phyloP scores from a whole-genome alignment of 1,139 yeast species.

The Hansenula anomala region DNA sequence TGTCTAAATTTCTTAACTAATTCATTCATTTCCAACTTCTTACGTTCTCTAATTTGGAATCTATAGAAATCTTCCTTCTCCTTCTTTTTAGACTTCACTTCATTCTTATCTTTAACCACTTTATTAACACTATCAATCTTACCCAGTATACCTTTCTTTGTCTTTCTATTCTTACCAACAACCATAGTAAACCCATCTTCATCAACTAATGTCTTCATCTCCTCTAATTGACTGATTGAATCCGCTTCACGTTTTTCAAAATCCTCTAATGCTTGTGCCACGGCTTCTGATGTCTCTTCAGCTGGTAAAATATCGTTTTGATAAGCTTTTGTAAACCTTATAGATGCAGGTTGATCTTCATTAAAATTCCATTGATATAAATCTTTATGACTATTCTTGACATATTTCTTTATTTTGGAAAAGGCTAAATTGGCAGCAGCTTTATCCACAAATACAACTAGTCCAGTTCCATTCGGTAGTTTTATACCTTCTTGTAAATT shows the following conservation, averaged over 20 bases:
- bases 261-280: constrained; percentile 54
- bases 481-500: constrained; percentile 30
- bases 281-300: constrained; percentile 42
- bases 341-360: constrained; percentile 26
- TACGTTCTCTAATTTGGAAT: constrained; percentile 90
- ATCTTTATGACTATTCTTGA: constrained; percentile 21
- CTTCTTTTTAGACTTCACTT: constrained; percentile 58
- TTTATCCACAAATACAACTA: constrained; percentile 73
- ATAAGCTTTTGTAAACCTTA: constrained; percentile 27
- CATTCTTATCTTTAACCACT: constrained; percentile 25
- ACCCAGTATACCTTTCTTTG: constrained; percentile 63
- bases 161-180: constrained; percentile 80
- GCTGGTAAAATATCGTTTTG: constrained; percentile 15
- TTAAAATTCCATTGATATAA: constrained; percentile 26
- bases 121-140: constrained; percentile 35
- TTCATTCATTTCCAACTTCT: constrained; percentile 89
- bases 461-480: constrained; percentile 69
- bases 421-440: constrained; percentile 66
- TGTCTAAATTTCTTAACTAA: constrained; percentile 77
- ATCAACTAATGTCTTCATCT: constrained; percentile 61
- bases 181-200: constrained; percentile 94
- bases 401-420: constrained; percentile 50
- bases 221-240: constrained; percentile 53
- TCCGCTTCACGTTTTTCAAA: constrained; percentile 72
- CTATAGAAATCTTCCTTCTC: constrained; percentile 92